Evolutionary conservation across 768 basidiomycete genomes (phyloP).

Genomic region (Calocybe gangraenosa): DNA sequence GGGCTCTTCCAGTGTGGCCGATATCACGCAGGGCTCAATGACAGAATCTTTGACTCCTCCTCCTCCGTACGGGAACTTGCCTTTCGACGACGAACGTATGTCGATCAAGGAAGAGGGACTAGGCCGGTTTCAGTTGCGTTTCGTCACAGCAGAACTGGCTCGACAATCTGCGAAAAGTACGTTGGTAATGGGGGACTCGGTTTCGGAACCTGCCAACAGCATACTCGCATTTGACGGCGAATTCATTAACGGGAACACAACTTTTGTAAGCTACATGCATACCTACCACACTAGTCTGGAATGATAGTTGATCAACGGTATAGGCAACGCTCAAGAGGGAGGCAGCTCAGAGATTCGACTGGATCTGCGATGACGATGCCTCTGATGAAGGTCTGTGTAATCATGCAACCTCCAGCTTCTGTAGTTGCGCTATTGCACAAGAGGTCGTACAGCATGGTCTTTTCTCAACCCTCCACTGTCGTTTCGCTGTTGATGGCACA

Average conservation of each 20-base stretch:
- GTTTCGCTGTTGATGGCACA: slow-evolving; percentile 20
- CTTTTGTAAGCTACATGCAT: slow-evolving; percentile 14
- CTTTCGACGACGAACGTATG: background rate
- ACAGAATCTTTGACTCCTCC: background rate
- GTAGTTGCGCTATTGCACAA: slow-evolving; percentile 19
- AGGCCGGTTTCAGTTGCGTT: slow-evolving; percentile 14
- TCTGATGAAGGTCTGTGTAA: slow-evolving; percentile 11
- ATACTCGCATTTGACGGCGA: slow-evolving; percentile 19
- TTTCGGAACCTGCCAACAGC: slow-evolving; percentile 14
- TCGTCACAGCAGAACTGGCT: slow-evolving; percentile 20
- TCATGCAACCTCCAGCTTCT: slow-evolving; percentile 8
- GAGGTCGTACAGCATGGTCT: slow-evolving; percentile 21
- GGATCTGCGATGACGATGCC: slow-evolving; percentile 9
- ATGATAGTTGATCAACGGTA: background rate
- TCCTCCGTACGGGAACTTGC: background rate
- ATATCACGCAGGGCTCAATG: background rate
- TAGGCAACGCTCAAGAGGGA: slow-evolving; percentile 18
- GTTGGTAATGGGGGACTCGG: slow-evolving; percentile 5
- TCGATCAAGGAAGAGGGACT: slow-evolving; percentile 3
- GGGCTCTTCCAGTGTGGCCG: background rate
- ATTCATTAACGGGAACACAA: slow-evolving; percentile 17
- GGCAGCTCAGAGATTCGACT: slow-evolving; percentile 16
- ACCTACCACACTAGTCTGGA: background rate
- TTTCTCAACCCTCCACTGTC: slow-evolving; percentile 21
- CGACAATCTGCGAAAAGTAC: slow-evolving; percentile 13